phyloP scores from a whole-genome alignment of 495 filamentous ascomycete genomes.

The Penicillium tannophilum region DNA sequence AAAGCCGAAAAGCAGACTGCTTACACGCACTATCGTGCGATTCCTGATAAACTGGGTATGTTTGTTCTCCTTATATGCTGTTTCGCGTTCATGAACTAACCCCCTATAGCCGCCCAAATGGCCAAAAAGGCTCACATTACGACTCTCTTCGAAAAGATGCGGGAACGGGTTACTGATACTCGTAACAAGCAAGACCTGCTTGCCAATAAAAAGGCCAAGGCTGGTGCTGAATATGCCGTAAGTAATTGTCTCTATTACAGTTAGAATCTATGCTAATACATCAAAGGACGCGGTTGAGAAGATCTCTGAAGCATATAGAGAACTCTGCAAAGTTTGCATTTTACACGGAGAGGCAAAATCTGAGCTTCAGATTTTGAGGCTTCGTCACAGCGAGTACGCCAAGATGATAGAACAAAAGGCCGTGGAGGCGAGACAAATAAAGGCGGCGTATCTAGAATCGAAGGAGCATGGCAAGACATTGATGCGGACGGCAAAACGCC shows the following conservation, averaged over 20 bases:
- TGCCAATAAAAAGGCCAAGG: slow-evolving; percentile 61
- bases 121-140: slow-evolving; percentile 45
- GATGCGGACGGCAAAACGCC: slow-evolving; percentile 35
- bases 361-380: slow-evolving; percentile 65
- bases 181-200: slow-evolving; percentile 56
- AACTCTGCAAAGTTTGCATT: slow-evolving; percentile 67
- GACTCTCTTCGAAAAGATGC: slow-evolving; percentile 44
- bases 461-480: slow-evolving; percentile 37
- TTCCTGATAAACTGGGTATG: slow-evolving; percentile 72
- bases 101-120: slow-evolving; percentile 53
- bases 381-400: slow-evolving; percentile 61
- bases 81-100: slow-evolving; percentile 15
- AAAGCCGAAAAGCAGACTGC: slow-evolving; percentile 62
- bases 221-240: slow-evolving; percentile 66
- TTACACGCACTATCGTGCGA: slow-evolving; percentile 57
- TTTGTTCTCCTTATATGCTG: not conserved
- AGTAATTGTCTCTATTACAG: slow-evolving; percentile 17
- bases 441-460: slow-evolving; percentile 31
- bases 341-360: slow-evolving; percentile 76
- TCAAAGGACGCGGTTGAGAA: slow-evolving; percentile 58
- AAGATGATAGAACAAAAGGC: slow-evolving; percentile 52
- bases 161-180: slow-evolving; percentile 42
- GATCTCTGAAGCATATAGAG: slow-evolving; percentile 61
- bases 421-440: slow-evolving; percentile 40
- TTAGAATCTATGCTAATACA: slow-evolving; percentile 13